Evolutionary conservation across 208 protist species (phyloP).

Genomic region (Trypanosoma boissoni): DNA sequence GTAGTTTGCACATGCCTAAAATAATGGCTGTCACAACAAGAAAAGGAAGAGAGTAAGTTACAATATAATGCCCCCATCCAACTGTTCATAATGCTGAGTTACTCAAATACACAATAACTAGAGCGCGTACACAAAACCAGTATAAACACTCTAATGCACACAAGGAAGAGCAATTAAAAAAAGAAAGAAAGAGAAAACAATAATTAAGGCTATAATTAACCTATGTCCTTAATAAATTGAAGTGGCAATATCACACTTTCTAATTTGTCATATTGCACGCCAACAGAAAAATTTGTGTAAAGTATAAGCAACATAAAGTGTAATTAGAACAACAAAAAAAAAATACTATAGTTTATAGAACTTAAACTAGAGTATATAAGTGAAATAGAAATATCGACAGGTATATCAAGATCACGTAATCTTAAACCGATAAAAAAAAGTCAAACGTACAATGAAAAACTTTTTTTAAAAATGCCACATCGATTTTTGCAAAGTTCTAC

Average conservation of each 20-base stretch:
- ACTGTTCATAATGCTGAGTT: conserved; percentile 51
- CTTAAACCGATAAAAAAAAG: no score
- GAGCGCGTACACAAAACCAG: conserved; percentile 85
- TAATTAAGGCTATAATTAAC: conserved; percentile 44
- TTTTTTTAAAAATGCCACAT: no score
- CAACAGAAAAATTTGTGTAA: conserved; percentile 61
- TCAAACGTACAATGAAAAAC: no score
- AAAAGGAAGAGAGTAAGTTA: conserved; percentile 75
- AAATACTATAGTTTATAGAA: conserved; percentile 42
- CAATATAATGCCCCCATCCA: conserved; percentile 64
- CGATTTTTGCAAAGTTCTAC: no score
- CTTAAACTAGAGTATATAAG: conserved; percentile 44
- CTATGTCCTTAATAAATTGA: conserved; percentile 60
- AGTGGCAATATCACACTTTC: conserved; percentile 42
- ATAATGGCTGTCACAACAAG: conserved; percentile 62
- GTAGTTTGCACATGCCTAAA: conserved; percentile 58
- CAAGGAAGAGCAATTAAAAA: conserved; percentile 82
- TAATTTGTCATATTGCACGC: conserved; percentile 56
- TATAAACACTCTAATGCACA: conserved; percentile 65
- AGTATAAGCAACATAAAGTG: conserved; percentile 59
- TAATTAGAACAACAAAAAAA: conserved; percentile 55
- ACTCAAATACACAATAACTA: conserved; percentile 81
- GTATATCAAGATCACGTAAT: no score
- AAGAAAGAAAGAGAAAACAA: conserved; percentile 57
- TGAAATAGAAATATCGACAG: conserved; percentile 33